Percentiles rank a stretch among this genome's conserved stretches.
Evolutionary conservation across 495 filamentous ascomycete species (phyloP).

Genomic region (Trichoderma orchidacearum): DNA sequence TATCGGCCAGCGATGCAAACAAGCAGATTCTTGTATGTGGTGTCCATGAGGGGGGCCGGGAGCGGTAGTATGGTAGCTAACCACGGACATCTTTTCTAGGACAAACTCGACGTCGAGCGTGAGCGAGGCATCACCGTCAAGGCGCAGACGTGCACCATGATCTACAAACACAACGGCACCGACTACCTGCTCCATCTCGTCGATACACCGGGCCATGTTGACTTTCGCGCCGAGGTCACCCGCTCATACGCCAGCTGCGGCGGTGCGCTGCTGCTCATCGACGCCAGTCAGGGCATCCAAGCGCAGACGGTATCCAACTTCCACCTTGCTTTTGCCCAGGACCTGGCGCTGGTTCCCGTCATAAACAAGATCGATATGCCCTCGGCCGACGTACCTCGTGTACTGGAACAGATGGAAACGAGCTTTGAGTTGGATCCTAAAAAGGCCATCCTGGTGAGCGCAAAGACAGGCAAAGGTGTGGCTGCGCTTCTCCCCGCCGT

Average conservation of each 20-base stretch:
- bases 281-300: constrained; percentile 86
- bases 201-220: constrained; percentile 94
- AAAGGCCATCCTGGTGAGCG: constrained; percentile 74
- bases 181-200: constrained; percentile 93
- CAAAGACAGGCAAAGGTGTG: constrained; percentile 86
- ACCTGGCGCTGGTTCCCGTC: constrained; percentile 73
- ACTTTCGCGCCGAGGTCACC: constrained; percentile 92
- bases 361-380: constrained; percentile 93
- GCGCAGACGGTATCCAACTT: constrained; percentile 97
- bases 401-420: constrained; percentile 69
- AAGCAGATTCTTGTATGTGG: constrained; percentile 63
- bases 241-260: constrained; percentile 92
- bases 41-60: background rate
- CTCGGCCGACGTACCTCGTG: constrained; percentile 70
- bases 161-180: constrained; percentile 65
- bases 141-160: constrained; percentile 96
- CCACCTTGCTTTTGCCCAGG: constrained; percentile 89
- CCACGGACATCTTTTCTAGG: constrained; percentile 16
- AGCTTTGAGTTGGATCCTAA: constrained; percentile 80
- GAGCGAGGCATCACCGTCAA: constrained; percentile 97
- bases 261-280: constrained; percentile 82
- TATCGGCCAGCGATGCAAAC: constrained; percentile 62
- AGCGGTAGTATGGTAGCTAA: background rate
- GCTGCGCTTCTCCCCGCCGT: constrained; percentile 68
- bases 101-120: constrained; percentile 93